Evolutionary conservation across 176 grass and related monocot species (phyloP).

Genomic region (Metroxylon sagu): DNA sequence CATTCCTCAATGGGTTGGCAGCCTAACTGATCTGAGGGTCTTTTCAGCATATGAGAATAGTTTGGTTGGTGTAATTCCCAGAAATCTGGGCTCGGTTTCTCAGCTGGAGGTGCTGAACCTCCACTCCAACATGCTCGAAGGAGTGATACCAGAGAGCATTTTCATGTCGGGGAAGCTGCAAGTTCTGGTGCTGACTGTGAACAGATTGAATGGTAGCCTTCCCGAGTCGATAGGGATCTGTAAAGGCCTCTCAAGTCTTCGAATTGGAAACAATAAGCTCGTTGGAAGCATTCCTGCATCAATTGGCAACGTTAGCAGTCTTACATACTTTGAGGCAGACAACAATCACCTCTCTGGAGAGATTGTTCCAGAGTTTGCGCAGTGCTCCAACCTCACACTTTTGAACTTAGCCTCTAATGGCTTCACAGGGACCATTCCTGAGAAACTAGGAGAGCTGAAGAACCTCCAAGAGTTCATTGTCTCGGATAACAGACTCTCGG

Average conservation of each 20-base stretch:
- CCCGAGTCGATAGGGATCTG: slow-evolving; percentile 48
- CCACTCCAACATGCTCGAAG: slow-evolving; percentile 79
- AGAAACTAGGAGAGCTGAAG: slow-evolving; percentile 48
- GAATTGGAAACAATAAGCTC: slow-evolving; percentile 71
- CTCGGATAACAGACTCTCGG: slow-evolving; percentile 48
- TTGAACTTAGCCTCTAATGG: slow-evolving; percentile 69
- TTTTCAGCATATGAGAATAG: slow-evolving; percentile 83
- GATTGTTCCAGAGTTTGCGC: slow-evolving; percentile 54
- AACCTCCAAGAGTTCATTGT: slow-evolving; percentile 79
- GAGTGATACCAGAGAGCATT: slow-evolving; percentile 56
- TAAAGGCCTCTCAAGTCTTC: slow-evolving; percentile 60
- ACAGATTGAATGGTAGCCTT: slow-evolving; percentile 67
- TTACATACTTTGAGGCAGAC: slow-evolving; percentile 89
- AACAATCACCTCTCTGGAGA: slow-evolving; percentile 56
- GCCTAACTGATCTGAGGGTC: slow-evolving; percentile 45
- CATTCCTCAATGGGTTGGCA: slow-evolving; percentile 52
- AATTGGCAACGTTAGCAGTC: slow-evolving; percentile 53
- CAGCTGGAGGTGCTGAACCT: slow-evolving; percentile 67
- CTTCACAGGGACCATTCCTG: slow-evolving; percentile 49
- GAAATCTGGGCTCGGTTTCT: slow-evolving; percentile 43
- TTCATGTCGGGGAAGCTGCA: slow-evolving; percentile 53
- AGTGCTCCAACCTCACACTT: slow-evolving; percentile 80
- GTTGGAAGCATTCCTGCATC: slow-evolving; percentile 53
- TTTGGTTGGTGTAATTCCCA: slow-evolving; percentile 52
- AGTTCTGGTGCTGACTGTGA: slow-evolving; percentile 74